These are phyloP conservation scores for Aphanomyces invadans DNA, from an alignment of 352 stramenopile species.

Conservation along the genomic window DNA sequence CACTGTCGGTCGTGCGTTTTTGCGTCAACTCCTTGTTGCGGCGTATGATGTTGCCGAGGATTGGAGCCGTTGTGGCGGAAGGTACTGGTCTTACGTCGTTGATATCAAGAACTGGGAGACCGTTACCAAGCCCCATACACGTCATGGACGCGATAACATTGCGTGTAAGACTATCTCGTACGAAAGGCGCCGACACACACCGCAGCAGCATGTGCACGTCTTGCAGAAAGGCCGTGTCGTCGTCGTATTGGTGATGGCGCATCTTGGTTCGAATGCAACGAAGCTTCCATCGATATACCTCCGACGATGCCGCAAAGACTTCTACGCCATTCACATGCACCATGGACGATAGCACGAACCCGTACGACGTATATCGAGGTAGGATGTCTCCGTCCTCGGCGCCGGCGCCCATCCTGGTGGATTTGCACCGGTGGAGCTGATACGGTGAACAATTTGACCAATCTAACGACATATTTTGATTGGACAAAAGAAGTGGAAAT, in stretches of 20 bases:
- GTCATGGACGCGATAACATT: not conserved
- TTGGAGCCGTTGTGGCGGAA: not conserved
- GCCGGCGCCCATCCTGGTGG: not conserved
- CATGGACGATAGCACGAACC: slow-evolving; percentile 6
- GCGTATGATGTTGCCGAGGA: not conserved
- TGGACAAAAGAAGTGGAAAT: no score
- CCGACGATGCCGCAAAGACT: not conserved
- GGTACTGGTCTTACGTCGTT: no score
- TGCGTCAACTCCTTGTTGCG: not conserved
- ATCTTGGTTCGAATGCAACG: not conserved
- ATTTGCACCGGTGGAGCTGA: slow-evolving; percentile 1
- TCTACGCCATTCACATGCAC: not conserved
- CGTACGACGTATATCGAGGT: not conserved
- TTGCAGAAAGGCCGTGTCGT: slow-evolving; percentile 11
- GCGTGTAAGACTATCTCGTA: not conserved
- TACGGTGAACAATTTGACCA: no score
- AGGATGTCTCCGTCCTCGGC: not conserved
- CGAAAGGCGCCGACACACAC: not conserved
- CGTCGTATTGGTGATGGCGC: not conserved
- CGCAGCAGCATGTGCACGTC: slow-evolving; percentile 13
- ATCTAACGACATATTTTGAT: no score
- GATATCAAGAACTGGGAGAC: not conserved
- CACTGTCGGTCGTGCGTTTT: not conserved
- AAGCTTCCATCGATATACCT: slow-evolving; percentile 20
- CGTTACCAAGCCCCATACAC: not conserved